Percentiles rank a stretch among this genome's conserved stretches.
Conservation (phyloP, 345 rosid genomes). For the Brassica nigra region DNA sequence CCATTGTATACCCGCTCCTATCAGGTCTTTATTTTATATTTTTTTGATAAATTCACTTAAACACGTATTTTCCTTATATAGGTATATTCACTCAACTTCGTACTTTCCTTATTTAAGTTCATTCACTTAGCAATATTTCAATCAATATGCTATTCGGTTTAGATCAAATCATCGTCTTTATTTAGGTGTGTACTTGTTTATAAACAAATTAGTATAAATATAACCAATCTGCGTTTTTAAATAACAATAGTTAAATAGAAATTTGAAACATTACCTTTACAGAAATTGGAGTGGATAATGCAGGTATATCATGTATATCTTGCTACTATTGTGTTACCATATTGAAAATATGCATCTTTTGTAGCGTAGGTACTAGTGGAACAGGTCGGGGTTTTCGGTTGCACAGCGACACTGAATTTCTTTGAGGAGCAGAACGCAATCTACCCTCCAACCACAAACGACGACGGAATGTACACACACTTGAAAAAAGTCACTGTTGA, state of each 20-base stretch:
- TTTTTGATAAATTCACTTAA: too few species aligned
- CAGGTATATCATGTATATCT: neutral
- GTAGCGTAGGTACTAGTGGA: conserved; percentile 66
- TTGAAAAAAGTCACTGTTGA: conserved; percentile 66
- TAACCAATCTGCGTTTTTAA: too few species aligned
- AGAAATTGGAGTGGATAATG: neutral
- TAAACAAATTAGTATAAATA: too few species aligned
- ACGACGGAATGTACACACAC: conserved; percentile 63
- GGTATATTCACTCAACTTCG: too few species aligned
- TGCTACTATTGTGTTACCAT: too few species aligned
- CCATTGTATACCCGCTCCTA: neutral
- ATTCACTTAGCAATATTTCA: too few species aligned
- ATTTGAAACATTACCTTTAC: neutral
- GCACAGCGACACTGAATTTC: conserved; percentile 67
- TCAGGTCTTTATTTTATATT: neutral
- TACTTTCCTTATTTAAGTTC: too few species aligned
- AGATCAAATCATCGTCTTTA: too few species aligned
- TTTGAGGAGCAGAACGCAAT: conserved; percentile 63
- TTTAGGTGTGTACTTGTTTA: too few species aligned
- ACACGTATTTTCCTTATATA: too few species aligned
- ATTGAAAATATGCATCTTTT: neutral
- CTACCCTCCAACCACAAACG: conserved; percentile 75
- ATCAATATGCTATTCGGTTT: too few species aligned
- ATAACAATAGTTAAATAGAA: neutral
- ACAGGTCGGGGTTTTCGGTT: conserved; percentile 69